Percentiles rank a stretch among this genome's conserved stretches.
phyloP scores from a whole-genome alignment of 2,329 filamentous ascomycete genomes.

The Aureobasidium sp. region DNA sequence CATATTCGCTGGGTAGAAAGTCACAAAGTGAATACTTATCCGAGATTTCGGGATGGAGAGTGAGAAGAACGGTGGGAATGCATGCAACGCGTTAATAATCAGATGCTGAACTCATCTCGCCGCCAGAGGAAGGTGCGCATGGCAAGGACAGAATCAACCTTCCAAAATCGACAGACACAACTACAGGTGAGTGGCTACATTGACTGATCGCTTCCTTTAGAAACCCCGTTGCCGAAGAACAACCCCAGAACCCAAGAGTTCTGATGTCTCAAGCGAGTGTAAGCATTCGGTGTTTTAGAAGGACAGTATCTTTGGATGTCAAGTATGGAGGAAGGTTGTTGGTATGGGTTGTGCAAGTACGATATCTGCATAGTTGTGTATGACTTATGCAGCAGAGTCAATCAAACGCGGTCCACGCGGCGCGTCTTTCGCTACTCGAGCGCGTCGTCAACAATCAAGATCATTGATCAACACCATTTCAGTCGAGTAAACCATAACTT shows the following conservation, averaged over 20 bases:
- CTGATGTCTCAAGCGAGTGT: not conserved
- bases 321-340: not conserved
- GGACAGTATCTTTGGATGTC: not conserved
- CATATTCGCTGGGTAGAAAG: not conserved
- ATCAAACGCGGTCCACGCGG: conserved; percentile 4
- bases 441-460: conserved; percentile 5
- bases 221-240: not conserved
- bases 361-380: not conserved
- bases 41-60: no score
- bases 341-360: not conserved
- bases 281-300: not conserved
- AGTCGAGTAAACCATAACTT: not conserved
- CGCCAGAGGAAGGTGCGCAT: not conserved
- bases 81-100: not conserved
- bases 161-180: not conserved
- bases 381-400: not conserved
- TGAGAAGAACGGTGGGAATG: not conserved
- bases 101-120: not conserved
- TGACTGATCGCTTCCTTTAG: not conserved
- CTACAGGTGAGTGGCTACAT: not conserved
- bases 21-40: not conserved
- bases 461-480: not conserved
- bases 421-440: not conserved
- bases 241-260: not conserved
- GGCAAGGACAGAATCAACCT: not conserved